Evolutionary conservation across 208 protist species (phyloP).

Genomic region (Trypanosoma vivax): DNA sequence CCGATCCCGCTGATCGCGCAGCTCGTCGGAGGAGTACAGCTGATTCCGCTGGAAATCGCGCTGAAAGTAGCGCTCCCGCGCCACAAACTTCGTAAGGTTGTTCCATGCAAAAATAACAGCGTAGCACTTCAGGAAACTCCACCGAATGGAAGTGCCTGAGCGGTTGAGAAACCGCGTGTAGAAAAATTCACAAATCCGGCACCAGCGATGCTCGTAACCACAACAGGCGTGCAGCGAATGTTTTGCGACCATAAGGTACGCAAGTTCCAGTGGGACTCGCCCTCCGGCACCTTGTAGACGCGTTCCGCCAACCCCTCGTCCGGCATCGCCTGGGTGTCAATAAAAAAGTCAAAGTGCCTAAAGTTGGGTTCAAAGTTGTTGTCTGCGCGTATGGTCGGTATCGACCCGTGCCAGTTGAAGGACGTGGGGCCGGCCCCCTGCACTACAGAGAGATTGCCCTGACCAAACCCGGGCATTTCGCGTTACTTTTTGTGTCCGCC

Average conservation of each 20-base stretch:
- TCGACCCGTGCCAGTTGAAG: conserved; percentile 77
- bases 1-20: conserved; percentile 72
- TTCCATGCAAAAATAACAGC: conserved; percentile 67
- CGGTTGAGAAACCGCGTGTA: conserved; percentile 75
- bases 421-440: conserved; percentile 41
- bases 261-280: conserved; percentile 67
- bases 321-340: conserved; percentile 66
- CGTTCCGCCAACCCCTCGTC: conserved; percentile 55
- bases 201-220: conserved; percentile 64
- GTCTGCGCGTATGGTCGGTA: conserved; percentile 59
- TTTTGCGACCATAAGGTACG: conserved; percentile 59
- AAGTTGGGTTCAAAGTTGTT: conserved; percentile 81
- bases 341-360: conserved; percentile 82
- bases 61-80: conserved; percentile 79
- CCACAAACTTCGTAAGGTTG: conserved; percentile 81
- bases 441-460: conserved; percentile 33
- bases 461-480: conserved; percentile 33
- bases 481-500: not conserved
- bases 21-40: conserved; percentile 75
- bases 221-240: conserved; percentile 66
- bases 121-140: conserved; percentile 74
- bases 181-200: conserved; percentile 67
- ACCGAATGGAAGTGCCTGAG: conserved; percentile 61
- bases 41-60: conserved; percentile 87
- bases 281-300: conserved; percentile 66